phyloP scores from a whole-genome alignment of 192 early-diverging fungal species.

The Physocladia obscura region DNA sequence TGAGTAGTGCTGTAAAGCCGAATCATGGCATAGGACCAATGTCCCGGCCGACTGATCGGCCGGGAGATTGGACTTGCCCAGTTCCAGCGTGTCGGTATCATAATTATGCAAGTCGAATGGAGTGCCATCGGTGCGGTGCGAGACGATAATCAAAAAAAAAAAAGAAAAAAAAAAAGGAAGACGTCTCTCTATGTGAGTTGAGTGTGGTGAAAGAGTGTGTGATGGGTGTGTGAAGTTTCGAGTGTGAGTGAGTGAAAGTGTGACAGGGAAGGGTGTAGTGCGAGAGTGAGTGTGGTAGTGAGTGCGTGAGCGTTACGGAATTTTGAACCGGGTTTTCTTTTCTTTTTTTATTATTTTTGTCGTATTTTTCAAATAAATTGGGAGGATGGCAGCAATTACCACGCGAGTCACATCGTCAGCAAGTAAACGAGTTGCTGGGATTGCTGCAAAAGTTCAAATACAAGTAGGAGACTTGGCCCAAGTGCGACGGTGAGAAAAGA shows the following conservation, averaged over 20 bases:
- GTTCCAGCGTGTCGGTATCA: constrained; percentile 65
- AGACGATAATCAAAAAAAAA: too few species aligned
- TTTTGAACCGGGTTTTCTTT: too few species aligned
- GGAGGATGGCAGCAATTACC: too few species aligned
- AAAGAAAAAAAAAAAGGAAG: too few species aligned
- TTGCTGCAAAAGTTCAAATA: too few species aligned
- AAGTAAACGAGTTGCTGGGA: too few species aligned
- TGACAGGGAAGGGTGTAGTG: background rate
- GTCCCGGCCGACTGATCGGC: constrained; percentile 36
- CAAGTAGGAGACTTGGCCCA: constrained; percentile 42
- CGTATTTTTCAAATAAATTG: too few species aligned
- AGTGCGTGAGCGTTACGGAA: too few species aligned
- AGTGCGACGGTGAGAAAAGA: constrained; percentile 25
- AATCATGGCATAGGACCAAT: background rate
- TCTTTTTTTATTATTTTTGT: too few species aligned
- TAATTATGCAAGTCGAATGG: constrained; percentile 70
- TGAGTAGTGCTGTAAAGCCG: background rate
- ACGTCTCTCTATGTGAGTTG: background rate
- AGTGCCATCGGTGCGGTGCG: constrained; percentile 68
- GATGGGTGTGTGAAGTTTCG: background rate
- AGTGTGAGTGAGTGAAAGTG: background rate
- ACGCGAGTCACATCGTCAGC: too few species aligned
- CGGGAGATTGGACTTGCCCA: constrained; percentile 79
- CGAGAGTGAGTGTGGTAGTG: too few species aligned
- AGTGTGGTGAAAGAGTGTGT: background rate